Evolutionary conservation across 2,329 filamentous ascomycete genomes (phyloP), one percentile per base, ranked within the genome.

Genomic region (Aquanectria penicillioides): DNA sequence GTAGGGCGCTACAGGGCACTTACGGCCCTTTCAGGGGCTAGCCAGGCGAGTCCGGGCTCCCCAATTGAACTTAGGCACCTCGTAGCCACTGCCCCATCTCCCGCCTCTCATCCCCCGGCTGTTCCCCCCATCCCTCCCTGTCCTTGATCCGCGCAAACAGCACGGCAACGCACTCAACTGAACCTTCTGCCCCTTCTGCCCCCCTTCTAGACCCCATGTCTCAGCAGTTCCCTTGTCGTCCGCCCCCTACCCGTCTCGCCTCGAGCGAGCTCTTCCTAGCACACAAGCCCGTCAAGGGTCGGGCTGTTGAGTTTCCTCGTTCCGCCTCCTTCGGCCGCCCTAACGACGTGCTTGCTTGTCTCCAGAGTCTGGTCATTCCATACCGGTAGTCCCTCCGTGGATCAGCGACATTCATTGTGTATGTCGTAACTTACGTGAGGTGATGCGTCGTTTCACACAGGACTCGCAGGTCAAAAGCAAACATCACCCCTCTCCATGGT

Each of bases 241-340:
- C 41, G 26, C 41, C n/a, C n/a, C n/a, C n/a, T n/a, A 29, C 11
- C 38, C 29, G 38, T 15, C 49, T 53, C 38, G 49, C 38, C 38
- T 29, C 38, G 29, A 38, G 38, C 31, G 38, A 37, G 33, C 33
- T 29, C 38, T 9, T 29, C 18, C 40, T 53, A 53, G 50, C 50
- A 15, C n/a, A n/a, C 38, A 18, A n/a, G 37, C 18, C 23, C 29
- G 7, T n/a, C 40, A 26, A 37, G 50, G 38, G 50, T 29, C 50
- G 37, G 31, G 33, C 50, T 37, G 44, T 53, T 53, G 50, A 25
- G 38, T 46, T 53, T 44, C 22, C 23, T 29, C 31, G 29, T 53
- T 40, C 40, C 50, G 40, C 40, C 50, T 38, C 50, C 40, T 29
- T 12, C 9, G 15, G 15, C 33, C 20, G n/a, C n/a, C n/a, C n/a